Evolutionary conservation across 2,329 filamentous ascomycete genomes (phyloP), one percentile per base, ranked within the genome.

Genomic region (Botrytis byssoidea): DNA sequence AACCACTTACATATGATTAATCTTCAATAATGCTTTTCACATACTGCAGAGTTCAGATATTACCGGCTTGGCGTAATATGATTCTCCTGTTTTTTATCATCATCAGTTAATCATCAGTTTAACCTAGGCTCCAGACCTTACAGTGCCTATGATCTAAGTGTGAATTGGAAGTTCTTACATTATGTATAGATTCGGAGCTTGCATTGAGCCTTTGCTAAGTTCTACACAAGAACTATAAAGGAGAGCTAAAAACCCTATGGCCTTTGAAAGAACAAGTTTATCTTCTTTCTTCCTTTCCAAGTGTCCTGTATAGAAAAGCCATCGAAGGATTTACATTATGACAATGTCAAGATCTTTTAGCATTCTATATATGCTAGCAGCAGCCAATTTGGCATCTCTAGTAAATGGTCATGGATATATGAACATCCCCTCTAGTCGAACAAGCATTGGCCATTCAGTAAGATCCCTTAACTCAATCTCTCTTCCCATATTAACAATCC

Each of bases 321-420:
- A 44, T 42, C 16, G 25, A 44, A 42, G 14, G 25, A 42, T 4
- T 20, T 42, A 42, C 14, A 29, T 20, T 44, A 29, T 32, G n/a
- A 44, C n/a, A 40, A 64, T 64, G 25, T 64, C 40, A 29, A 64
- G 40, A 42, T 44, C 16, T 22, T 6, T 44, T 12, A 18, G 37
- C 7, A 20, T 42, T 44, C 25, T 29, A 20, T 10, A 44, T 64
- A 25, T 25, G 25, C 16, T 35, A 22, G 66, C 65, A 42, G 66
- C 65, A 29, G 32, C 18, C 35, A 51, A 37, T 18, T 32, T 67
- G 10, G 40, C 35, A 1, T 29, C 40, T 22, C 8, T 65, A 18
- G 70, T 37, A 29, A 12, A 80, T 64, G 85, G 83, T 9, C 85
- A 87, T 77, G 85, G 85, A 10, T 87, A 87, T 74, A 70, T 86